phyloP scores from a whole-genome alignment of 306 rosid species.

The Urtica urens region DNA sequence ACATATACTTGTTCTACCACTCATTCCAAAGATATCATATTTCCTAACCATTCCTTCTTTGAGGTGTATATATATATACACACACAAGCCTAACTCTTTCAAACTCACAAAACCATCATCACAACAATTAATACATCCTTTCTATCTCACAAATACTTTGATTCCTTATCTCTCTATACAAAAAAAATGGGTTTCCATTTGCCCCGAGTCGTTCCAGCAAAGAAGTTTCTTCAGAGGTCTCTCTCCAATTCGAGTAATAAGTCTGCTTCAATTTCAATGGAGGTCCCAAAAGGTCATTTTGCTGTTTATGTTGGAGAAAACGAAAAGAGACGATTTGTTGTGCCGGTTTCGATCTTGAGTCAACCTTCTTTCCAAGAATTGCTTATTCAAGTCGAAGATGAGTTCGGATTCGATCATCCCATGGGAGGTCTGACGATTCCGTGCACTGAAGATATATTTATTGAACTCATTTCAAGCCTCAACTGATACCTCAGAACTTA shows the following conservation, averaged over 20 bases:
- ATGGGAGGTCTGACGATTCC: constrained; percentile 24
- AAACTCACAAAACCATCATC: not conserved
- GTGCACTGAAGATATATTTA: not conserved
- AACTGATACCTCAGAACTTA: not conserved
- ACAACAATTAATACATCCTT: too few species aligned
- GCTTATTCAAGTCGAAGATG: constrained; percentile 17
- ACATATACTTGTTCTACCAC: not conserved
- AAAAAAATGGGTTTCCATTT: constrained; percentile 7
- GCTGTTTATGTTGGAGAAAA: constrained; percentile 43
- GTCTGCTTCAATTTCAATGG: constrained; percentile 1
- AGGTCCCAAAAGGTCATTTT: constrained; percentile 31
- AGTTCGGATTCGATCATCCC: constrained; percentile 21
- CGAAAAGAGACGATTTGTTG: constrained; percentile 7
- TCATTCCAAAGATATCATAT: not conserved
- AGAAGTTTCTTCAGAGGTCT: constrained; percentile 8
- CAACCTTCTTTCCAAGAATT: constrained; percentile 29
- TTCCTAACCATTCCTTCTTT: not conserved
- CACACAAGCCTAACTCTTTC: not conserved
- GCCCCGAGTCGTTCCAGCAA: constrained; percentile 8
- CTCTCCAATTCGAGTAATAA: not conserved
- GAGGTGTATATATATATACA: too few species aligned
- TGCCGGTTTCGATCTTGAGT: constrained; percentile 29
- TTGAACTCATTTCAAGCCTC: not conserved
- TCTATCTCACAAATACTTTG: too few species aligned
- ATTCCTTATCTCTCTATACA: not conserved